Base-by-base conservation (phyloP, 2,329 filamentous ascomycete genomes). In the Akanthomyces lecanii region DNA sequence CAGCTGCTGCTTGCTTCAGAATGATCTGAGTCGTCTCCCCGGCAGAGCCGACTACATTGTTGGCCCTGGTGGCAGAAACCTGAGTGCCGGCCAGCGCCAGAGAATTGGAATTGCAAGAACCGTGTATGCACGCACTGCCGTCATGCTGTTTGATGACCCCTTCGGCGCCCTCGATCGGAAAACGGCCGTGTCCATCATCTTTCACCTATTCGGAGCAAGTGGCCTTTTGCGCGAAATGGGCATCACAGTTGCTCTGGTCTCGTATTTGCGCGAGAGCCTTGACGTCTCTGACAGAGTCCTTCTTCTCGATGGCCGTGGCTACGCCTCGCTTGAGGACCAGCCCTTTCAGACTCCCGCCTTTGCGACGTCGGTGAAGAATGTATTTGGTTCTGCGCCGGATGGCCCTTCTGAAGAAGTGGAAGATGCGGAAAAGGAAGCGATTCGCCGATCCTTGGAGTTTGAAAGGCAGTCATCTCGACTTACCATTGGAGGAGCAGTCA, bases 71-170 rank as follows among this genome's bases (percentile, higher is more conserved):
- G 61, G 61, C 14, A 36, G 28, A 28, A 45, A 63, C 45, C 14
- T 63, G 8, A 63, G 54, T 11, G 36, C 44, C 16, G 61, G 54
- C 5, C 61, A 63, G 30, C 45, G 54, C 8, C 54, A 58, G 28
- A 25, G 53, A 33, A 53, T 63, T 21, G 61, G 59, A 1, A 61
- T 61, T 11, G 59, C 59, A 11, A 38, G 59, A 14, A 61, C 59
- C 28, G 59, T 61, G 1, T 61, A 61, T 18, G 40, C 59, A 8
- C 59, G 59, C 40, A 54, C 59, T 6, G 48, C 59, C 8, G 59
- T 61, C 3, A 61, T 61, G 59, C 51, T 61, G n/a, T 61, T 61
- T 10, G 59, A 61, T 16, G 59, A 61, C 21, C 59, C 59, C 11
- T 61, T 61, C 28, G 51, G 40, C 8, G 23, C 51, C 10, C 59